phyloP scores from a whole-genome alignment of 2,329 filamentous ascomycete species.

The Gnomoniopsis smithogilvyi region DNA sequence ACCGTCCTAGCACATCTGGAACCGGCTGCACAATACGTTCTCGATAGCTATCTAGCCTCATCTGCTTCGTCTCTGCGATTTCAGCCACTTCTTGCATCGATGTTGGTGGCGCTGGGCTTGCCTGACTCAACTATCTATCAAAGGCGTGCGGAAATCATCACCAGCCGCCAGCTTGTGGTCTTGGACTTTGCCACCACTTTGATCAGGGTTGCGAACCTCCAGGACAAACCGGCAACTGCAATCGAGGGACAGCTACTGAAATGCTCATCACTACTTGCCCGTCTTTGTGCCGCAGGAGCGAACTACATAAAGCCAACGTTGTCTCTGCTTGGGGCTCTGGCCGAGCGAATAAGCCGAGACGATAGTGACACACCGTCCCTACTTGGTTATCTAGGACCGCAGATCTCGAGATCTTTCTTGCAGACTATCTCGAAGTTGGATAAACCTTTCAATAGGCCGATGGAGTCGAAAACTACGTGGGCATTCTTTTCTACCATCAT shows the following conservation, averaged over 20 bases:
- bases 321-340: constrained; percentile 67
- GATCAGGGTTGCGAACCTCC: constrained; percentile 65
- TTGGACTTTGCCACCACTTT: constrained; percentile 66
- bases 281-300: constrained; percentile 69
- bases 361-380: constrained; percentile 83
- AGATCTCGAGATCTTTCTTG: constrained; percentile 81
- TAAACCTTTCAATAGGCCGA: constrained; percentile 64
- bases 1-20: constrained; percentile 59
- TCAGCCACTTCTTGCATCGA: constrained; percentile 70
- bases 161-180: constrained; percentile 60
- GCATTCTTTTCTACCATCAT: constrained; percentile 82
- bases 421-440: constrained; percentile 74
- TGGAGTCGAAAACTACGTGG: constrained; percentile 72
- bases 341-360: constrained; percentile 64
- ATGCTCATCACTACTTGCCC: constrained; percentile 70
- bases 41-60: constrained; percentile 72
- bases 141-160: constrained; percentile 51
- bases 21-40: constrained; percentile 70
- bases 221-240: constrained; percentile 59
- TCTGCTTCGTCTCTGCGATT: constrained; percentile 69
- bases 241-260: constrained; percentile 81
- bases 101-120: constrained; percentile 59
- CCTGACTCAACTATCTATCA: constrained; percentile 62
- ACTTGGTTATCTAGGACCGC: constrained; percentile 82
- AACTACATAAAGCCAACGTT: constrained; percentile 64